Evolutionary conservation across 2,329 filamentous ascomycete genomes (phyloP), one percentile per base, ranked within the genome.

Genomic region (Talaromyces sp.): DNA sequence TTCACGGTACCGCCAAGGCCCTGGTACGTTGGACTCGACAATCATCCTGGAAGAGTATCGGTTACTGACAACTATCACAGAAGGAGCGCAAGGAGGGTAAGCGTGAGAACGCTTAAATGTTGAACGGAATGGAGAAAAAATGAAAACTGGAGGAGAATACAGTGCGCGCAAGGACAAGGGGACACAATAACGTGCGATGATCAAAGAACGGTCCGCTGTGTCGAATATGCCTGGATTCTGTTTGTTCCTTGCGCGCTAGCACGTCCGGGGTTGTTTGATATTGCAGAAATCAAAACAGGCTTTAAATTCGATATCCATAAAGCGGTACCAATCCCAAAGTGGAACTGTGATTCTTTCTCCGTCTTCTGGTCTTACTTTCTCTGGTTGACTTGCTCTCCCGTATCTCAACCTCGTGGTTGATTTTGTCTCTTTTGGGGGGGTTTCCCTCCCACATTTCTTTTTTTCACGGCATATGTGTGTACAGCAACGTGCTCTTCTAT

Each of bases 41-140:
- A 9, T 27, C 4, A 27, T 27, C 9, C 9, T 27, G 5, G 9
- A 27, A 27, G 14, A 33, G 40, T 33, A 20, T 11, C 29, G 29
- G 36, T 24, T 46, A 46, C 74, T 77, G 67, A 77, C 69, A 63
- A 54, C 49, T 61, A 43, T 48, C 69, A 77, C 77, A 96, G 93
- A 99, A 97, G 86, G 94, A 97, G 85, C 85, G 91, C 73, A 92
- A 89, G 85, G 92, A 97, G 81, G 93, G 91, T 80, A 96, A 94
- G 87, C 86, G 91, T 68, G 90, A 95, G 76, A 79, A 85, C 69
- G 91, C 89, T 81, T 96, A 86, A 82, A 77, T 68, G 54, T 61
- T 43, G 57, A 57, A 50, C 51, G 55, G 58, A 57, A 58, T 60
- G 53, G 30, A 19, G 57, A 62, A 66, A 67, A 65, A 67, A 60